Base-by-base conservation (phyloP, 106 monocot genomes). In the Phalaenopsis aphrodite region DNA sequence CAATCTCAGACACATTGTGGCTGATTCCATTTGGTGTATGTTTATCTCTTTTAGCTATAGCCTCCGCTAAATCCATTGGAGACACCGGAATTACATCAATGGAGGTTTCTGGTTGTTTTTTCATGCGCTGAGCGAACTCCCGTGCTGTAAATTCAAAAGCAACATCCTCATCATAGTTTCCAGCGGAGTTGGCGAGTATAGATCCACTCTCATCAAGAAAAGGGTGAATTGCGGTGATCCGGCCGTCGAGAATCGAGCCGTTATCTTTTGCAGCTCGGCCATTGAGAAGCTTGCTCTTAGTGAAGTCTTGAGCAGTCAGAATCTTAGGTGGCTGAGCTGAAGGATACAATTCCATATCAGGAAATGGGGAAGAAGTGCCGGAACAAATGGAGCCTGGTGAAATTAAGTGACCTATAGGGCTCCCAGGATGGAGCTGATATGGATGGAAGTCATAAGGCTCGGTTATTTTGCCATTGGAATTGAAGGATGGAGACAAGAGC, bases 371-470 rank as follows among this genome's bases (percentile, higher is more conserved):
- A 12, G 78, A 58, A 10, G 57, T 41, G 78, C 78, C 78, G 4
- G 78, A 78, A 52, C 24, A 49, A 38, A 57, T 41, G 41, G 78
- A 78, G 12, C 38, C 24, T 3, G 78, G 78, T 17, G 78, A 78
- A 11, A 78, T 78, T 23, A 78, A 39, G 78, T 78, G 78, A n/a
- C 78, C 36, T 16, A 78, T 58, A 41, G 78, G 78, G 57, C 78
- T 78, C 23, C 78, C 78, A 3, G 78, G 78, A 1, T 78, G 57
- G 18, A 58, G 57, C 9, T 57, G 56, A 39, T 78, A 78, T 5
- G 56, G 46, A 12, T 55, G 77, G 55, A 77, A 36, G 41, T 77
- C 77, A 36, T 55, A 49, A 8, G 19, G 15, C 15, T 42, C 45
- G 5, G 14, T 30, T 52, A 52, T 3, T 52, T 12, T 52, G 74